Conservation (phyloP, 1,139 yeast genomes). For the Yamadazyma blattariae region DNA sequence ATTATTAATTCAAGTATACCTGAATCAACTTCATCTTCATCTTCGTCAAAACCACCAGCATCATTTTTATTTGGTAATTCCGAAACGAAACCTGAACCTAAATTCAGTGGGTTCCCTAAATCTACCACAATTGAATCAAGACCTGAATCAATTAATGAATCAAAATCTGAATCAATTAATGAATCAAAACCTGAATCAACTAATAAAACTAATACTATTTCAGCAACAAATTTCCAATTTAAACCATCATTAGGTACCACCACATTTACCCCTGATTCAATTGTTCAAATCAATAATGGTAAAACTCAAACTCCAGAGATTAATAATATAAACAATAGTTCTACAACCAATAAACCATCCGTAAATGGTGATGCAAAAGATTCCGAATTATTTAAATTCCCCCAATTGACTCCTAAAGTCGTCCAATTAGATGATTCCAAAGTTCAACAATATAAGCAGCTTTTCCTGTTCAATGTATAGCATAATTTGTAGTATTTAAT, state of each 20-base stretch:
- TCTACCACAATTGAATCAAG: not conserved
- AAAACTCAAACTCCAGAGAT: not conserved
- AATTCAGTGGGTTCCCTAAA: not conserved
- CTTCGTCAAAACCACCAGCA: not conserved
- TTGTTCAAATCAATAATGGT: not conserved
- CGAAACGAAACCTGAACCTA: not conserved
- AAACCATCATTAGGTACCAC: constrained; percentile 4
- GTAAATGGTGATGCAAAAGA: not conserved
- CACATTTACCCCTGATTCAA: not conserved
- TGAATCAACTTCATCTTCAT: not conserved
- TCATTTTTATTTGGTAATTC: not conserved
- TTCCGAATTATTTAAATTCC: constrained; percentile 6
- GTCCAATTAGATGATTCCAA: constrained; percentile 23
- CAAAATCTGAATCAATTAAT: not conserved
- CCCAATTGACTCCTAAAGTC: constrained; percentile 4
- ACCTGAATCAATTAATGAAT: not conserved
- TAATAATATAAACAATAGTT: not conserved
- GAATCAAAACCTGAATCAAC: not conserved
- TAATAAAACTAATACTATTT: not conserved
- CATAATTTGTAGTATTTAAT: constrained; percentile 2
- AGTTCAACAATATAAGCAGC: constrained; percentile 25
- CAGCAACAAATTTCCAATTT: not conserved
- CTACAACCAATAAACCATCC: not conserved
- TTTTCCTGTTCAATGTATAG: constrained; percentile 24
- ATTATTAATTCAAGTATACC: not conserved